Percentiles rank a stretch among this genome's conserved stretches.
These are phyloP conservation scores for Brassica incana DNA, from an alignment of 345 rosid species.

Conservation along the genomic window DNA sequence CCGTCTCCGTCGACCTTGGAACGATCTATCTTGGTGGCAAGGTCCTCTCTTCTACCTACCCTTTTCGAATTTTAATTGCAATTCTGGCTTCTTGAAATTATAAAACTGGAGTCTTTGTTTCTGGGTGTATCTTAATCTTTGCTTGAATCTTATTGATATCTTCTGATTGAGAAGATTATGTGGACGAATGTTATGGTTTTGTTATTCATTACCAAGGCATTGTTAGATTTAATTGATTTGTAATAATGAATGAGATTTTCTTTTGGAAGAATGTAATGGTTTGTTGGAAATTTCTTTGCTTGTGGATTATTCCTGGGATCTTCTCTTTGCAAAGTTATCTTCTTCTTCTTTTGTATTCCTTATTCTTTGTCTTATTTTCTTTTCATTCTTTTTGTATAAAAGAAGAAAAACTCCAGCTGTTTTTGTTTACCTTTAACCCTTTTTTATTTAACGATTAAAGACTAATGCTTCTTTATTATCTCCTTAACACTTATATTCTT, in stretches of 20 bases:
- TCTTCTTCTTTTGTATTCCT: constrained; percentile 30
- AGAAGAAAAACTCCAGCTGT: constrained; percentile 36
- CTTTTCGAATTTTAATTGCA: not conserved
- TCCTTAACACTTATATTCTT: constrained; percentile 28
- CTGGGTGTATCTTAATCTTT: constrained; percentile 15
- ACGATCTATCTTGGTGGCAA: constrained; percentile 91
- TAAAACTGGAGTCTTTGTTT: not conserved
- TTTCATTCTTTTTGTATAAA: constrained; percentile 7
- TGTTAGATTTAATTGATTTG: constrained; percentile 22
- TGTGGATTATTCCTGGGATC: constrained; percentile 41
- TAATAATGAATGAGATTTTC: not conserved
- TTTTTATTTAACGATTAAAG: constrained; percentile 14
- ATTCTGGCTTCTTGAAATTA: not conserved
- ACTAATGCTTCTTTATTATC: constrained; percentile 24
- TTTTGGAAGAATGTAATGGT: not conserved
- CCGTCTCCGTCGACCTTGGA: constrained; percentile 66
- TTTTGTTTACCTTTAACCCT: constrained; percentile 36
- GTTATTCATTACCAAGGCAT: constrained; percentile 11
- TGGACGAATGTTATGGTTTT: not conserved
- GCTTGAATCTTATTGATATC: constrained; percentile 4
- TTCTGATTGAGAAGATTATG: not conserved
- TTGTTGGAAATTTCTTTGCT: constrained; percentile 35
- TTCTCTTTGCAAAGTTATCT: constrained; percentile 30
- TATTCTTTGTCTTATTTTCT: constrained; percentile 43
- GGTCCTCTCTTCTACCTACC: constrained; percentile 40